Conservation (phyloP, 495 filamentous ascomycete species). For the Cercophora sp. region DNA sequence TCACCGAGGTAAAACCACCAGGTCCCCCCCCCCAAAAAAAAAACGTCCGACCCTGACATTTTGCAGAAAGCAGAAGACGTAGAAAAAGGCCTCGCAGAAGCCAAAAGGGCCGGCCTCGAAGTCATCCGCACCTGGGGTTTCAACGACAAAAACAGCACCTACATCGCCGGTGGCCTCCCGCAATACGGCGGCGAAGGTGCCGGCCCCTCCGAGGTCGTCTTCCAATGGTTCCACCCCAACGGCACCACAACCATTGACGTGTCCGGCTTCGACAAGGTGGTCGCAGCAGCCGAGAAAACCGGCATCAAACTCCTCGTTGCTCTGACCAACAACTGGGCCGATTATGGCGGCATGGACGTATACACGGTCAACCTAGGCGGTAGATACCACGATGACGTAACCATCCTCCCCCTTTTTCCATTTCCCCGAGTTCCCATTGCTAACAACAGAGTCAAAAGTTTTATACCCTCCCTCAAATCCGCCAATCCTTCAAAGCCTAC, state of each 20-base stretch:
- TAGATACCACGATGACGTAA: conserved; percentile 32
- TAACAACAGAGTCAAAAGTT: conserved; percentile 33
- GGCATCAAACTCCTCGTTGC: conserved; percentile 58
- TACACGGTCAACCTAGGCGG: conserved; percentile 39
- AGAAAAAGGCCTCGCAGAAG: conserved; percentile 52
- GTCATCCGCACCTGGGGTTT: conserved; percentile 66
- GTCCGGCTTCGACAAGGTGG: conserved; percentile 62
- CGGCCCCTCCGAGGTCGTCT: conserved; percentile 49
- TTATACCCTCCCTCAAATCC: conserved; percentile 36
- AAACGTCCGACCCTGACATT: neutral
- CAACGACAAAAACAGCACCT: conserved; percentile 55
- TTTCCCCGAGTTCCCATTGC: neutral
- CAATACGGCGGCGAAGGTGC: conserved; percentile 47
- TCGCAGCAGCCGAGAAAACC: conserved; percentile 51
- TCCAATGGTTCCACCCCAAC: conserved; percentile 36
- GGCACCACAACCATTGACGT: conserved; percentile 53
- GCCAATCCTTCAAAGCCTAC: conserved; percentile 48
- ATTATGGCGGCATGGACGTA: conserved; percentile 48
- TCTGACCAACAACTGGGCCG: conserved; percentile 52
- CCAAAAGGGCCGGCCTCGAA: conserved; percentile 54
- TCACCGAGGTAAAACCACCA: conserved; percentile 38
- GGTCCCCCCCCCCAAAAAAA: too few species aligned
- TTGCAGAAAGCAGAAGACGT: conserved; percentile 56
- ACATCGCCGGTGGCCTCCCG: conserved; percentile 33
- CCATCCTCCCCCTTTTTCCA: neutral